phyloP scores from a whole-genome alignment of 176 grass and related monocot genomes.

The Oryza nivara region DNA sequence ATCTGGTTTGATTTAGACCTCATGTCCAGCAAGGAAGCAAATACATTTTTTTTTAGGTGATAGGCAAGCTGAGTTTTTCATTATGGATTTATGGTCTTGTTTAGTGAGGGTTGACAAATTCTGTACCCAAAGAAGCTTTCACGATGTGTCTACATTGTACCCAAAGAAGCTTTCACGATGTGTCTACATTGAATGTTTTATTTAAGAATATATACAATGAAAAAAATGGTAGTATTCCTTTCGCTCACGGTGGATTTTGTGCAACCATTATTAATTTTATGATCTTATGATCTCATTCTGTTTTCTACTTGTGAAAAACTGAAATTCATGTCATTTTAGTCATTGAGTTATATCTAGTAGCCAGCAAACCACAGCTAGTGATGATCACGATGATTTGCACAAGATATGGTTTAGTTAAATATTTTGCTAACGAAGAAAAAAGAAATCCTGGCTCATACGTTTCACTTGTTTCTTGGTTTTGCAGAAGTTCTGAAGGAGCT shows the following conservation, averaged over 20 bases:
- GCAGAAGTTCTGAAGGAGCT: conserved; percentile 86
- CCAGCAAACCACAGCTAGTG: neutral
- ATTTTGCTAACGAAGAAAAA: neutral
- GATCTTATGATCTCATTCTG: conserved; percentile 11
- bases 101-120: conserved; percentile 12
- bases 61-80: neutral
- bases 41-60: neutral
- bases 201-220: neutral
- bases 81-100: neutral
- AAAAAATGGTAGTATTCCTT: neutral
- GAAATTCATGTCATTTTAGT: neutral
- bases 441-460: neutral
- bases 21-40: neutral
- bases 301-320: conserved; percentile 17
- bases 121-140: neutral
- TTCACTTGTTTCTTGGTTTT: conserved; percentile 29
- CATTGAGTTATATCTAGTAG: neutral
- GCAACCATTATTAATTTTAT: neutral
- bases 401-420: neutral
- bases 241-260: conserved; percentile 6
- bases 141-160: neutral
- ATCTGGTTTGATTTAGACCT: conserved; percentile 6
- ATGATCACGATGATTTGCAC: neutral
- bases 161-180: conserved; percentile 7
- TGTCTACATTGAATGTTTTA: neutral